Percentiles rank a stretch among this genome's conserved stretches.
phyloP scores from a whole-genome alignment of 2,329 filamentous ascomycete genomes.

The Fusarium aywerte region DNA sequence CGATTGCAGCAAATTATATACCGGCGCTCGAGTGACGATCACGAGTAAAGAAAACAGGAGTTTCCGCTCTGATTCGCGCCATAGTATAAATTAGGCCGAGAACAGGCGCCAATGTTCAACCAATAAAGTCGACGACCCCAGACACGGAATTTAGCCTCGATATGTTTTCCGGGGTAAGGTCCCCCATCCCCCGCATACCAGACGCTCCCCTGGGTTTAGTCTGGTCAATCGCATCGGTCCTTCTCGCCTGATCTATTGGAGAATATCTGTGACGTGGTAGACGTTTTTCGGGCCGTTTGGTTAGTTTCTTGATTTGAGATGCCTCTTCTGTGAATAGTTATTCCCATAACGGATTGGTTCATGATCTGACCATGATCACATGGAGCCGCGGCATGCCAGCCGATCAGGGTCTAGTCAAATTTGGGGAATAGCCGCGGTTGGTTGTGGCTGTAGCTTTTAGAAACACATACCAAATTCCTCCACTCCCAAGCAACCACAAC shows the following conservation, averaged over 20 bases:
- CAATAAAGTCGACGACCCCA: slow-evolving; percentile 3
- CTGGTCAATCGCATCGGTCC: slow-evolving; percentile 26
- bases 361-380: background rate
- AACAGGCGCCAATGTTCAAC: background rate
- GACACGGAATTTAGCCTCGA: slow-evolving; percentile 14
- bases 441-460: background rate
- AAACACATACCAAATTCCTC: background rate
- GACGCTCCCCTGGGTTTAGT: slow-evolving; percentile 25
- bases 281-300: slow-evolving; percentile 16
- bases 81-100: slow-evolving; percentile 21
- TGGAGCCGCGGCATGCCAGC: background rate
- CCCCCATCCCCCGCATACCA: slow-evolving; percentile 20
- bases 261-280: background rate
- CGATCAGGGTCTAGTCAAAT: background rate
- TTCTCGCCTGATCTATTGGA: slow-evolving; percentile 7
- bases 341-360: background rate
- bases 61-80: background rate
- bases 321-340: background rate
- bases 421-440: background rate
- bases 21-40: background rate
- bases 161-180: slow-evolving; percentile 23
- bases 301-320: background rate
- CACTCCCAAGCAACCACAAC: background rate
- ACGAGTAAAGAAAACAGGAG: background rate
- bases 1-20: slow-evolving; percentile 1